Base-by-base conservation (phyloP, 2,329 filamentous ascomycete genomes). In the Penicillium fuscoglaucum region DNA sequence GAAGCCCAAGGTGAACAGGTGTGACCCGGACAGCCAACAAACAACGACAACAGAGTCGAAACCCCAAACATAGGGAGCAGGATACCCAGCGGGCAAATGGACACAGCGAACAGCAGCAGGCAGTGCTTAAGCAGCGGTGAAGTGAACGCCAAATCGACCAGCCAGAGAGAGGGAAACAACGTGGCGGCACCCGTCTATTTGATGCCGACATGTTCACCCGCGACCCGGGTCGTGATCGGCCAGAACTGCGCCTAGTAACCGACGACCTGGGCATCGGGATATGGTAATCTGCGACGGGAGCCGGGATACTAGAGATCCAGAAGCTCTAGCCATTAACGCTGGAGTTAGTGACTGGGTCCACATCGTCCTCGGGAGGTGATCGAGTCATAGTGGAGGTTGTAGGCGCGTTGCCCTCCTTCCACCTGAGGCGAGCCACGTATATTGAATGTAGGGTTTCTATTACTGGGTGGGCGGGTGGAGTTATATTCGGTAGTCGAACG, bases 171-270 rank as follows among this genome's bases (percentile, higher is more conserved):
- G 52, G 28, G n/a, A 40, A 26, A 13, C 39, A 26, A 9, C 17
- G 7, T 19, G 4, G 15, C 15, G 1, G 6, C 44, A 43, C 24
- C 17, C 35, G 19, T 15, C 26, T 39, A 21, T 33, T 50, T 29
- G 12, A 12, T 45, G 26, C 19, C 19, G n/a, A 21, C 43, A 48
- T 47, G 24, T 50, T 50, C 51, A 50, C 61, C 51, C 48, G 41
- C 46, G 54, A 54, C 49, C 54, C 21, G 39, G 54, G 47, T 29
- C 40, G 6, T 26, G 39, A 21, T 39, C 40, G 21, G 17, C 43
- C 6, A 54, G 43, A 3, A 45, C 19, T 45, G n/a, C 21, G n/a
- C 31, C 44, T 47, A 40, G 33, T 19, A 24, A 28, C 6, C n/a
- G 15, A 35, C 6, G 33, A 33, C 26, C 35, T 40, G 41, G 54